Evolutionary conservation across 208 protist species (phyloP), one percentile per base, ranked within the genome.

Genomic region (Acanthamoeba quina): DNA sequence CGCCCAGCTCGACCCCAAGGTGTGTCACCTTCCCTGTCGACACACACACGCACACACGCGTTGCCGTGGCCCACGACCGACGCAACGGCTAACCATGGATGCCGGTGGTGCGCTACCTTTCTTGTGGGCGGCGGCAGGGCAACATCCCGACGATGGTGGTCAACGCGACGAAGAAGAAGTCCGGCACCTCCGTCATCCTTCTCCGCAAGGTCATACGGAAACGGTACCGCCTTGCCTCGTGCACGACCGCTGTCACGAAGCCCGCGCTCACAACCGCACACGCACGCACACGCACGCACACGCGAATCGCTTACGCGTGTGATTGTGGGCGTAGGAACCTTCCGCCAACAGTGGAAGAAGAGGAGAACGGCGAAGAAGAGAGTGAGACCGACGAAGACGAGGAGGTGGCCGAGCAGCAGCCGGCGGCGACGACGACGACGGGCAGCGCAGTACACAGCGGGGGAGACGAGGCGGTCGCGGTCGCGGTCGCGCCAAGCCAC

Each of bases 1-100:
- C 37, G 72, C 72, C 72, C 72, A 80, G 72, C 72, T 80, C 44
- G 72, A 80, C 29, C 72, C 72, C 17, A 80, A 80, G 72, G 72
- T 80, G 2, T 5, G 0, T 19, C 56, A n/a, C 15, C 5, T 7
- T 7, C 49, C 6, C 21, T 37, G 3, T 9, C 31, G 31, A 70
- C 29, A n/a, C n/a, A n/a, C n/a, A n/a, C n/a, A n/a, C n/a, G n/a
- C n/a, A n/a, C n/a, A n/a, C n/a, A n/a, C n/a, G n/a, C n/a, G n/a
- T n/a, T n/a, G n/a, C n/a, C n/a, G n/a, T n/a, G n/a, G n/a, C n/a
- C n/a, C n/a, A n/a, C n/a, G n/a, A n/a, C n/a, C n/a, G n/a, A n/a
- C n/a, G n/a, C n/a, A n/a, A n/a, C n/a, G n/a, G n/a, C n/a, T n/a
- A n/a, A n/a, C n/a, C 41, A 4, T 1, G 4, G 3, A 1, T 1